Base-by-base conservation (phyloP, 106 monocot species). In the Agapanthus africanus region DNA sequence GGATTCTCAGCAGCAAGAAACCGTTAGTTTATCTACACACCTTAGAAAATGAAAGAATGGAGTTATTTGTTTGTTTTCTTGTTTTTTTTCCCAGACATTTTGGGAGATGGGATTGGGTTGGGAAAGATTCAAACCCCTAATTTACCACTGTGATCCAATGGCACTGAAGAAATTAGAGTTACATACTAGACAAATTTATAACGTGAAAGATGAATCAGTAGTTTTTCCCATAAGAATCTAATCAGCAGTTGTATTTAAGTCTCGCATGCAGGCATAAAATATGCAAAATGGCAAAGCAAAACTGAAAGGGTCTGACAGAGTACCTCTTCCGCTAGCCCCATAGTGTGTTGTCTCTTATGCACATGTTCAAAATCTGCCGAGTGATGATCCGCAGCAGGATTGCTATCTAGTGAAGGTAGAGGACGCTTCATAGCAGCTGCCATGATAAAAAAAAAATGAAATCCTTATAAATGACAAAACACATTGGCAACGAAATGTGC, bases 321-420 rank as follows among this genome's bases (percentile, higher is more conserved):
- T 72, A 88, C 88, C 84, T 88, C 88, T 22, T 82, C 84, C 56
- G 88, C 74, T 57, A 77, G 66, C 32, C 76, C 84, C 47, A 82
- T 66, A 47, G 84, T 35, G 13, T 82, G 82, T 75, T 70, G 14
- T 42, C 84, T 65, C 66, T 88, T 88, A 27, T 77, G 14, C 50
- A 84, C 73, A 77, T 84, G 81, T 49, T 88, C 88, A 46, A 79
- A 82, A 82, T 86, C 82, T 35, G 85, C 81, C 16, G 86, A 79
- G 52, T 76, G 86, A 65, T 86, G 82, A 76, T 86, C 86, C 11
- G 79, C 61, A 50, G 73, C 69, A 50, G 79, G 70, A 56, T 86
- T 86, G 34, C 28, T 73, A n/a, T n/a, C n/a, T n/a, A n/a, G n/a
- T 28, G 80, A 79, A 63, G 86, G 76, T 64, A 73, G 38, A 52